These are phyloP conservation scores for Entonaema liquescens DNA, from an alignment of 495 filamentous ascomycete genomes.

Conservation along the genomic window DNA sequence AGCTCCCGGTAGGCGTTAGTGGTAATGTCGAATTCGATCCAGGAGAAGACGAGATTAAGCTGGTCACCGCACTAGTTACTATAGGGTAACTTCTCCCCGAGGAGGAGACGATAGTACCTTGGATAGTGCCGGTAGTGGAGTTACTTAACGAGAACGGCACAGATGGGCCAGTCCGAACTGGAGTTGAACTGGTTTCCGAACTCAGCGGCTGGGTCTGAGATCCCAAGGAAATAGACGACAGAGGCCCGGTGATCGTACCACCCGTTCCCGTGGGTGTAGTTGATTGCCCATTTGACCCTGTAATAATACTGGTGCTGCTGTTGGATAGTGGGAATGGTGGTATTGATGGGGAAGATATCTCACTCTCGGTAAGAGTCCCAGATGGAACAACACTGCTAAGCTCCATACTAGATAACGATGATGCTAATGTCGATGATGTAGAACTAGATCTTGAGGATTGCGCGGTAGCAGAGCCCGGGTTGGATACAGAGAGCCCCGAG, in stretches of 20 bases:
- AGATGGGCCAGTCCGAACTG: conserved; percentile 21
- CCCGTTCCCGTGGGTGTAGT: conserved; percentile 9
- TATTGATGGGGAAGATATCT: conserved; percentile 12
- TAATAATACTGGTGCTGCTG: conserved; percentile 15
- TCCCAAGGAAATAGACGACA: background rate
- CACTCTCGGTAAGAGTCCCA: conserved; percentile 26
- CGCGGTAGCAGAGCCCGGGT: conserved; percentile 14
- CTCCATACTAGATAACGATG: conserved; percentile 25
- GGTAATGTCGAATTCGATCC: conserved; percentile 20
- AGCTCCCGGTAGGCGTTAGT: conserved; percentile 20
- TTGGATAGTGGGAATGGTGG: conserved; percentile 28
- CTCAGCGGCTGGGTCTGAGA: conserved; percentile 7
- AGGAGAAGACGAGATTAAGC: conserved; percentile 14
- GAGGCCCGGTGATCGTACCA: conserved; percentile 7
- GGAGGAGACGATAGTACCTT: conserved; percentile 19
- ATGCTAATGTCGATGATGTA: conserved; percentile 21
- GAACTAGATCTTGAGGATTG: conserved; percentile 14
- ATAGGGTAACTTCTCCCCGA: conserved; percentile 4
- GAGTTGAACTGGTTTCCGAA: conserved; percentile 15
- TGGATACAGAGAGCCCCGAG: conserved; percentile 11
- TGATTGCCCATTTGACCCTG: background rate
- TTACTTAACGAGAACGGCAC: conserved; percentile 36
- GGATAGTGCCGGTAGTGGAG: conserved; percentile 19
- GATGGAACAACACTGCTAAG: conserved; percentile 35
- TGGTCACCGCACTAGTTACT: conserved; percentile 20